Percentiles rank a stretch among this genome's conserved stretches.
These are phyloP conservation scores for Cryptococcus floricola DNA, from an alignment of 1,284 basidiomycete species.

Conservation along the genomic window DNA sequence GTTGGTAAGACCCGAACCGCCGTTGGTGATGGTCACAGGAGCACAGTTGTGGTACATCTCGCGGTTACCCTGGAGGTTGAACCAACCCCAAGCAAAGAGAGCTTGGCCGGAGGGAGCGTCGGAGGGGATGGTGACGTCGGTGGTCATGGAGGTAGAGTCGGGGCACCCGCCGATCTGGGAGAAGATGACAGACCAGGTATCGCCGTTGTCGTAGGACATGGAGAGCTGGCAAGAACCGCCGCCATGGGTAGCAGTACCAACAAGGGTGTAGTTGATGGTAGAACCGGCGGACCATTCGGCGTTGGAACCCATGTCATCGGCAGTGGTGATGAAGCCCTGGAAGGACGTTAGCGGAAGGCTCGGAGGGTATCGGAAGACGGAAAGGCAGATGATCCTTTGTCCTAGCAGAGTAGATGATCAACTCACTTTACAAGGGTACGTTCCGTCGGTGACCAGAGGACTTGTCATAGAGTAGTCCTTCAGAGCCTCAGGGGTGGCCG, in stretches of 20 bases:
- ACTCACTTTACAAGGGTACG: slow-evolving; percentile 49
- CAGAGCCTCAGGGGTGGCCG: slow-evolving; percentile 27
- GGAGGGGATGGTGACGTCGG: slow-evolving; percentile 40
- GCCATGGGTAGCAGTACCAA: slow-evolving; percentile 43
- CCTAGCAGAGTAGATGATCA: neutral
- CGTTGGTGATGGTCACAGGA: slow-evolving; percentile 41
- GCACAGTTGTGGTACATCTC: slow-evolving; percentile 52
- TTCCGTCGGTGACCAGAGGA: slow-evolving; percentile 39
- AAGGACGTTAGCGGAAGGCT: neutral
- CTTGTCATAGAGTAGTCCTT: slow-evolving; percentile 48
- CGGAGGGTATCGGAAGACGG: neutral
- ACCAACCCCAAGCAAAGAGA: slow-evolving; percentile 52
- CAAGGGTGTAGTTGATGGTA: slow-evolving; percentile 33
- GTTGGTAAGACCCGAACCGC: slow-evolving; percentile 29
- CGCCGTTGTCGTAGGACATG: slow-evolving; percentile 49
- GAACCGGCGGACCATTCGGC: slow-evolving; percentile 36
- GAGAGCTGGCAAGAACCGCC: slow-evolving; percentile 50
- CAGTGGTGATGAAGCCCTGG: slow-evolving; percentile 43
- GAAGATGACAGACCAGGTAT: slow-evolving; percentile 48
- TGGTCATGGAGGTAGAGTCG: slow-evolving; percentile 22
- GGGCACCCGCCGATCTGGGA: slow-evolving; percentile 48
- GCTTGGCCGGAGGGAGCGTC: slow-evolving; percentile 46
- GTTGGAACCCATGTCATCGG: slow-evolving; percentile 28
- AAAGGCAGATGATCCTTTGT: neutral
- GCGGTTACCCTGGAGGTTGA: slow-evolving; percentile 46